Evolutionary conservation across 164 flowering plant species (phyloP).

Genomic region (Tinospora cordifolia): DNA sequence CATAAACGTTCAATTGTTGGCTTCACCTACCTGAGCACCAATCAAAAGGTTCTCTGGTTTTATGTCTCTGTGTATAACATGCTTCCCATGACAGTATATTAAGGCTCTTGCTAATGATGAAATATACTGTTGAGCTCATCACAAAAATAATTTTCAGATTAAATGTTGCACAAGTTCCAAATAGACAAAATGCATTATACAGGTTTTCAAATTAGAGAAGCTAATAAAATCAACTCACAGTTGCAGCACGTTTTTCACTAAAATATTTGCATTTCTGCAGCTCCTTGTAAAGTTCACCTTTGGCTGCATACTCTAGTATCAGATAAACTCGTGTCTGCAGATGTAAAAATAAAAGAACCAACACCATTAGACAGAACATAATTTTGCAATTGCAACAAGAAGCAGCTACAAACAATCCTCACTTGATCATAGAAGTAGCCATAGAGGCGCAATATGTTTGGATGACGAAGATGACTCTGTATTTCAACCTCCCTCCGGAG

Average conservation of each 20-base stretch:
- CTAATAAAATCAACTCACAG: constrained; percentile 43
- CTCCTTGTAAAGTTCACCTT: constrained; percentile 92
- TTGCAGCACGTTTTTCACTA: constrained; percentile 91
- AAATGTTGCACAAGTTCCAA: neutral
- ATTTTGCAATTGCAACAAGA: neutral
- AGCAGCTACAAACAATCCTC: neutral
- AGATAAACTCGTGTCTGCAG: constrained; percentile 87
- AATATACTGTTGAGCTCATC: constrained; percentile 49
- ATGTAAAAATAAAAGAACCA: neutral
- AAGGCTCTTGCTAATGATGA: constrained; percentile 88
- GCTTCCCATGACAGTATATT: constrained; percentile 86
- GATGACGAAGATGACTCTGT: constrained; percentile 87
- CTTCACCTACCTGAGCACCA: constrained; percentile 79
- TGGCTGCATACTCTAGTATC: constrained; percentile 91
- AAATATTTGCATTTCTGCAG: constrained; percentile 89
- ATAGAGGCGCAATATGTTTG: constrained; percentile 79
- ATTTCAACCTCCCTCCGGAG: constrained; percentile 94
- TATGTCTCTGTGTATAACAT: constrained; percentile 95
- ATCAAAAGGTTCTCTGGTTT: constrained; percentile 95
- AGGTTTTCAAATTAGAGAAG: neutral
- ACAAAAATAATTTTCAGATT: neutral
- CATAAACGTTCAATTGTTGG: neutral
- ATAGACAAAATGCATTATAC: neutral
- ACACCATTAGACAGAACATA: neutral
- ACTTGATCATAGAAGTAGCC: constrained; percentile 98